These are phyloP conservation scores for Begonia masoniana DNA, from an alignment of 306 rosid species.

Conservation along the genomic window DNA sequence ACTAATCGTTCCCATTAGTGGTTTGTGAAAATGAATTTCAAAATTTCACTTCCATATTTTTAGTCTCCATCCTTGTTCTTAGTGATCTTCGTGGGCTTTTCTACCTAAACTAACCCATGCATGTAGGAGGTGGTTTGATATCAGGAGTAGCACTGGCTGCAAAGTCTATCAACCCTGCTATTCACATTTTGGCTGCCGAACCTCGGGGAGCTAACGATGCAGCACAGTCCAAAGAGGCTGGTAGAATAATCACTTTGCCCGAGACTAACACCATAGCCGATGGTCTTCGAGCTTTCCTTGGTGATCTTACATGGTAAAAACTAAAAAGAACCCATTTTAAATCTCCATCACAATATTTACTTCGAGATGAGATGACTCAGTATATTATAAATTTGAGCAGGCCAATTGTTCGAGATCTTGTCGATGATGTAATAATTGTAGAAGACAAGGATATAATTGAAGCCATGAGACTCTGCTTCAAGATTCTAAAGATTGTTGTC, in stretches of 20 bases:
- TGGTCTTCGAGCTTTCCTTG: slow-evolving; percentile 79
- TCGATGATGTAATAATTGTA: slow-evolving; percentile 62
- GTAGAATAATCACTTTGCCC: slow-evolving; percentile 48
- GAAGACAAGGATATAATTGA: slow-evolving; percentile 61
- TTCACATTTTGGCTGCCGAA: slow-evolving; percentile 74
- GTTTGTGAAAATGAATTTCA: slow-evolving; percentile 28
- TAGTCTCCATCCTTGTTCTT: not conserved
- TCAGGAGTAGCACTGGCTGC: slow-evolving; percentile 94
- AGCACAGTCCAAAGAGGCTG: slow-evolving; percentile 82
- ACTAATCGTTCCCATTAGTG: slow-evolving; percentile 72
- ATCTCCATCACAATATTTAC: too few species aligned
- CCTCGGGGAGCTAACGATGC: slow-evolving; percentile 88
- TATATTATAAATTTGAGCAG: slow-evolving; percentile 19
- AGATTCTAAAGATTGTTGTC: slow-evolving; percentile 65
- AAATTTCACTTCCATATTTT: not conserved
- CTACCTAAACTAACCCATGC: slow-evolving; percentile 4
- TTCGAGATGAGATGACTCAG: slow-evolving; percentile 12
- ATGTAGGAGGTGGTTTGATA: slow-evolving; percentile 78
- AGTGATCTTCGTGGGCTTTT: not conserved
- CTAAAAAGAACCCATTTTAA: not conserved
- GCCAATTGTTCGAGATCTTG: slow-evolving; percentile 81
- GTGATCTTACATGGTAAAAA: slow-evolving; percentile 69
- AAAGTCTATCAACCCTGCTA: slow-evolving; percentile 61
- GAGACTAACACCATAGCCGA: slow-evolving; percentile 83
- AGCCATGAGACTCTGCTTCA: slow-evolving; percentile 72